These are phyloP conservation scores for Cornus suecica DNA, from an alignment of 148 eudicot species.

Conservation along the genomic window DNA sequence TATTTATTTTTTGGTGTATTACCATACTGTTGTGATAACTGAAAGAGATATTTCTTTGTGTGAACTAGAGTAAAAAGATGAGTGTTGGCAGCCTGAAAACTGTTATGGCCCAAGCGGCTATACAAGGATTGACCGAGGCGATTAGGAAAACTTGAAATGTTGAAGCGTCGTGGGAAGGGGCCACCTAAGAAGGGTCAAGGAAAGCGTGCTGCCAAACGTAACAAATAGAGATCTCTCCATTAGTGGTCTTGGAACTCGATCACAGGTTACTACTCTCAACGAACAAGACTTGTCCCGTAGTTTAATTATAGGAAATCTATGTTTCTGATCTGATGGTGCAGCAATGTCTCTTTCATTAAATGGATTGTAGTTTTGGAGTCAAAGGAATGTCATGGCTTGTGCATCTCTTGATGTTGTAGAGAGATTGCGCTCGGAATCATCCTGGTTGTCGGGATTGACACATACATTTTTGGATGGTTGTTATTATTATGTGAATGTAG, in stretches of 20 bases:
- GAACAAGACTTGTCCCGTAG: neutral
- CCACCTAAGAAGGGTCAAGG: constrained; percentile 97
- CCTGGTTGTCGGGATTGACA: too few relatives aligned
- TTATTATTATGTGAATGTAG: too few relatives aligned
- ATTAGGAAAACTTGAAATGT: constrained; percentile 60
- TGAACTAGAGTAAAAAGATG: constrained; percentile 1
- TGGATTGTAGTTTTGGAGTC: too few relatives aligned
- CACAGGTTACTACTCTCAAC: neutral
- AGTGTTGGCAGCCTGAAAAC: constrained; percentile 37
- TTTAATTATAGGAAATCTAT: too few relatives aligned
- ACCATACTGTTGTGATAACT: neutral
- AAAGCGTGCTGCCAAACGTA: constrained; percentile 70
- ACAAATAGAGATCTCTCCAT: constrained; percentile 34
- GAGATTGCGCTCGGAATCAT: too few relatives aligned
- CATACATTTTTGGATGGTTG: too few relatives aligned
- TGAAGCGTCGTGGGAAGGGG: constrained; percentile 89
- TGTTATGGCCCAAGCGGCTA: constrained; percentile 54
- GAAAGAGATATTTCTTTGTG: neutral
- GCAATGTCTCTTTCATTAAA: neutral
- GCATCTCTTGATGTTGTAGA: too few relatives aligned
- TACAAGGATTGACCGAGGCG: constrained; percentile 72
- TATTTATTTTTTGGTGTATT: too few relatives aligned
- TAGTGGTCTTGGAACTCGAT: neutral
- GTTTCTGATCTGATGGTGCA: too few relatives aligned
- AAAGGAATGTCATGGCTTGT: too few relatives aligned